Evolutionary conservation across 2,329 filamentous ascomycete species (phyloP), one percentile per base, ranked within the genome.

Genomic region (Verticillium isaacii): DNA sequence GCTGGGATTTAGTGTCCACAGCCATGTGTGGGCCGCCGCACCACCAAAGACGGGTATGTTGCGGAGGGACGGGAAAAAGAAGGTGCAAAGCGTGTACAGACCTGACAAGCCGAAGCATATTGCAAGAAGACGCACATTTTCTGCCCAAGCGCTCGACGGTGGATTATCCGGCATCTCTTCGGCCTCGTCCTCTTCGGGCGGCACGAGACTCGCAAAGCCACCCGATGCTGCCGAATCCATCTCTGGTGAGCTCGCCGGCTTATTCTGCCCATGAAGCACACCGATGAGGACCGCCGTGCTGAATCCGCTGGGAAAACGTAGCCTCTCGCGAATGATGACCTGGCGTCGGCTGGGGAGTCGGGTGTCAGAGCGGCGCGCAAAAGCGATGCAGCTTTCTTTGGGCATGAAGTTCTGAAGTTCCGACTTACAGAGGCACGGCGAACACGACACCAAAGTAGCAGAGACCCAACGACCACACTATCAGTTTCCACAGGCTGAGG

Each of bases 361-460:
- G 5, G n/a, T 25, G 45, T 52, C 19, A 52, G 45, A 29, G 14
- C 6, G 15, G 52, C n/a, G 34, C 32, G 19, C 32, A n/a, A 57
- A 19, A 15, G 25, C 29, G 56, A 14, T n/a, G 32, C 34, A 14
- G 32, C 32, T 29, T 5, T 29, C 39, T 25, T 39, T 25, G 56
- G 25, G 25, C 23, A 11, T 23, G 23, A 23, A 23, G 23, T 23
- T 23, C 23, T 59, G 56, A 8, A 6, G 11, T 29, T 11, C n/a
- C 11, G 59, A 32, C 78, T 75, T 73, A 83, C 81, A 98, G 72
- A 1, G 95, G 95, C 15, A 99, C 94, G 0, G 93, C 95, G 78
- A 99, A 98, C 1, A 98, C 89, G 1, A 98, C 95, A 0, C 95
- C 95, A 72, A 99, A 99, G 71, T 98, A 94, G 72, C 93, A 97